Percentiles rank a stretch among this genome's conserved stretches.
Conservation (phyloP, 2,329 filamentous ascomycete species). For the Pseudocercospora fuligena region DNA sequence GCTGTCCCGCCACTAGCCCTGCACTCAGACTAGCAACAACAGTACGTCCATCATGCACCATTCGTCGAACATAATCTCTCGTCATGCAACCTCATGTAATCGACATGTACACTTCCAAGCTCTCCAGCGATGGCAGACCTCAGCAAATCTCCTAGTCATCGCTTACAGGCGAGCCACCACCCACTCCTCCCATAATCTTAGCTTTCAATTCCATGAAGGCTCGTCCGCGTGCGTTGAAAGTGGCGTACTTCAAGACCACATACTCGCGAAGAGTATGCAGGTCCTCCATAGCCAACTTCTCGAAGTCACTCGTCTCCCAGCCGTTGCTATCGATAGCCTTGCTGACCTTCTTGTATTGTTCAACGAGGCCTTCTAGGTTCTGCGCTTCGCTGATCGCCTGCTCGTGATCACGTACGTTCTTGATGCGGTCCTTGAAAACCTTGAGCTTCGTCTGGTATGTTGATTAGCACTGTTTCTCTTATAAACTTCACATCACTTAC, state of each 20-base stretch:
- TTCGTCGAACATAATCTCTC: neutral
- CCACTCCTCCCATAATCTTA: neutral
- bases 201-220: constrained; percentile 7
- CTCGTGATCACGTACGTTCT: neutral
- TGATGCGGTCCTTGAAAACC: constrained; percentile 1
- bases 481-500: neutral
- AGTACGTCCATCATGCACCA: neutral
- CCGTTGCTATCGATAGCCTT: constrained; percentile 9
- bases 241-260: neutral
- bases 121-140: neutral
- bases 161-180: neutral
- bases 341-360: constrained; percentile 2
- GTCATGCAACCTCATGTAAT: neutral
- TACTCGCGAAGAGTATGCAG: neutral
- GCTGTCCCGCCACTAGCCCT: neutral
- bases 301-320: neutral
- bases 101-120: neutral
- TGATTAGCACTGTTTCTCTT: neutral
- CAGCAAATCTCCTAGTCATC: constrained; percentile 3
- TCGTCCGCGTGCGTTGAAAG: neutral
- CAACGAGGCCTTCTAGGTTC: neutral
- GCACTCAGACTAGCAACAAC: neutral
- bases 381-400: neutral
- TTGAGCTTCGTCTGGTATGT: neutral
- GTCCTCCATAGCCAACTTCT: neutral